Evolutionary conservation across 2,329 filamentous ascomycete genomes (phyloP).

Genomic region (Onygena corvina): DNA sequence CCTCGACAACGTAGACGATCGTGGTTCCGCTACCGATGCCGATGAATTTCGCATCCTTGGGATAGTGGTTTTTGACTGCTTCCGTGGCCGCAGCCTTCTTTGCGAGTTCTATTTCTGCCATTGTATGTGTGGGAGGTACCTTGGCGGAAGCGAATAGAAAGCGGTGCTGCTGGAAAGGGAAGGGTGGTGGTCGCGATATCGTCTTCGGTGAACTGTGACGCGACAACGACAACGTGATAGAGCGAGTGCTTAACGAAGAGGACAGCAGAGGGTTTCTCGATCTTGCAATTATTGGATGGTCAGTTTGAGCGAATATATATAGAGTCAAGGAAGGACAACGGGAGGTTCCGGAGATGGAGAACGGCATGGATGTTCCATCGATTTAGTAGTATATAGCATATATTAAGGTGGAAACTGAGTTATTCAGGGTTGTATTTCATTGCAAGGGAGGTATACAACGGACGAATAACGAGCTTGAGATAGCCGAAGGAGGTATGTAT

Average conservation of each 20-base stretch:
- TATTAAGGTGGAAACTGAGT: too few species aligned
- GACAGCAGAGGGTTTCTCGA: neutral
- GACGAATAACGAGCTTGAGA: too few species aligned
- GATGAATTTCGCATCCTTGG: constrained; percentile 44
- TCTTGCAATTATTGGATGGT: neutral
- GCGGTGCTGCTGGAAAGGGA: neutral
- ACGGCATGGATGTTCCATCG: too few species aligned
- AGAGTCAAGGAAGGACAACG: too few species aligned
- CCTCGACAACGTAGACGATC: constrained; percentile 56
- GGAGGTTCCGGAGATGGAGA: too few species aligned
- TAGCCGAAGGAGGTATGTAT: too few species aligned
- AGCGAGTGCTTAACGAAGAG: neutral
- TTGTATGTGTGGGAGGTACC: constrained; percentile 17
- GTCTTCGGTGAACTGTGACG: too few species aligned
- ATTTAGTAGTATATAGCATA: too few species aligned
- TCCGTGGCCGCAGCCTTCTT: constrained; percentile 48
- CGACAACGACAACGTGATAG: too few species aligned
- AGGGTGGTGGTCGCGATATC: too few species aligned
- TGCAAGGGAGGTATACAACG: too few species aligned
- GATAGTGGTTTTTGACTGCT: constrained; percentile 51
- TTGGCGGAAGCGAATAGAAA: neutral
- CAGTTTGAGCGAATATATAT: neutral
- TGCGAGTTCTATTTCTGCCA: constrained; percentile 42
- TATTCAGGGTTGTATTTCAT: too few species aligned
- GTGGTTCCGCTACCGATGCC: constrained; percentile 55